Conservation (phyloP, 2,329 filamentous ascomycete genomes). For the Arthrobotrys conoides region DNA sequence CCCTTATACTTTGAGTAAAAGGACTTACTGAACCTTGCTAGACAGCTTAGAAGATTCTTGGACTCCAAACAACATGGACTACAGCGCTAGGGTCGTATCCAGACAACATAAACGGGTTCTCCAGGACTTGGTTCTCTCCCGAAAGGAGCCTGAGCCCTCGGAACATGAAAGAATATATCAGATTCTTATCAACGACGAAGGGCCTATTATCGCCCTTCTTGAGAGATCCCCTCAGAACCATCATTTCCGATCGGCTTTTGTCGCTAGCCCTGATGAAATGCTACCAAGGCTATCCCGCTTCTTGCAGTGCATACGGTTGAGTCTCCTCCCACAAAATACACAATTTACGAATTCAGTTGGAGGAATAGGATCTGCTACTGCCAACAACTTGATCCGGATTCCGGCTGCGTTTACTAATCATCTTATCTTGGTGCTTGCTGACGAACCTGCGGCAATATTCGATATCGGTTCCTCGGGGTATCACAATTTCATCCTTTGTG, state of each 20-base stretch:
- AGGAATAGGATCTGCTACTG: neutral
- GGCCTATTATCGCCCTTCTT: slow-evolving; percentile 13
- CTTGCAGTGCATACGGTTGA: neutral
- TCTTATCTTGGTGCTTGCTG: slow-evolving; percentile 13
- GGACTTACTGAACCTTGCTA: no score
- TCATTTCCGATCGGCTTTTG: slow-evolving; percentile 2
- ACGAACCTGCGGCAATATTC: neutral
- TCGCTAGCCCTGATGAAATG: slow-evolving; percentile 28
- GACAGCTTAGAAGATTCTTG: no score
- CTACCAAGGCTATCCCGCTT: slow-evolving; percentile 22
- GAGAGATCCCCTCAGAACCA: slow-evolving; percentile 11
- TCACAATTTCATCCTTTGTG: neutral
- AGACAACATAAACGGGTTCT: neutral
- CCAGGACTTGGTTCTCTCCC: neutral
- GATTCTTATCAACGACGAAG: slow-evolving; percentile 7
- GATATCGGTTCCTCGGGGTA: slow-evolving; percentile 13
- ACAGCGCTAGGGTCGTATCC: neutral
- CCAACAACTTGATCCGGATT: neutral
- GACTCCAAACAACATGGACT: neutral
- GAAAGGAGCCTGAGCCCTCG: neutral
- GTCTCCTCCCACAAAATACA: neutral
- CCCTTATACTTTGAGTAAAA: neutral
- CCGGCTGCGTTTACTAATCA: slow-evolving; percentile 22
- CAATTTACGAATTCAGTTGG: neutral
- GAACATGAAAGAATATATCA: slow-evolving; percentile 6